phyloP scores from a whole-genome alignment of 805 yeast genomes.

The Candida qinlingensis region DNA sequence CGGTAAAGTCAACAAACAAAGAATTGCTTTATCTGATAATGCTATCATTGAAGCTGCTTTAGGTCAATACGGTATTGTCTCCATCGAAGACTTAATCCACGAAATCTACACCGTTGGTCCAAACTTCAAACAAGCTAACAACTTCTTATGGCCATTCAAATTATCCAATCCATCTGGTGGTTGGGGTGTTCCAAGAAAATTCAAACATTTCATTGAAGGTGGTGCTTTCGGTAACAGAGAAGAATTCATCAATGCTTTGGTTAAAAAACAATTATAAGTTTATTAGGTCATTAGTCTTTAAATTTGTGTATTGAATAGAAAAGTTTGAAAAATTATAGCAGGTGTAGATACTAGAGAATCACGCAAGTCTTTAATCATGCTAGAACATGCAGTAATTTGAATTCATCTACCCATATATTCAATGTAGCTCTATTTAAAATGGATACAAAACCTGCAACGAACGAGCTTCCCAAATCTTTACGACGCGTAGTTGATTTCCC shows the following conservation, averaged over 20 bases:
- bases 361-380: no score
- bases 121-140: conserved; percentile 97
- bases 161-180: conserved; percentile 96
- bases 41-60: conserved; percentile 79
- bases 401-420: no score
- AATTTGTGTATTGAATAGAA: no score
- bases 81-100: conserved; percentile 92
- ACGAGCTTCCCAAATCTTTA: no score
- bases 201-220: conserved; percentile 96
- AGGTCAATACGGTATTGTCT: conserved; percentile 90
- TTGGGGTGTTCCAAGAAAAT: conserved; percentile 95
- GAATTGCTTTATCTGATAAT: conserved; percentile 86
- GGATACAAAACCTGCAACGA: no score
- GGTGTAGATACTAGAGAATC: no score
- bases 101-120: conserved; percentile 96
- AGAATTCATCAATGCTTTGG: conserved; percentile 89
- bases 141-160: conserved; percentile 98
- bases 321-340: no score
- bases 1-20: conserved; percentile 96
- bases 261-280: conserved; percentile 42
- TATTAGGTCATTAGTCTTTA: background rate
- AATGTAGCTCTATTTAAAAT: no score
- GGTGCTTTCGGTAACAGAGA: conserved; percentile 99
- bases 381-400: no score
- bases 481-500: no score